Base-by-base conservation (phyloP, 345 rosid genomes). In the Laguncularia racemosa region DNA sequence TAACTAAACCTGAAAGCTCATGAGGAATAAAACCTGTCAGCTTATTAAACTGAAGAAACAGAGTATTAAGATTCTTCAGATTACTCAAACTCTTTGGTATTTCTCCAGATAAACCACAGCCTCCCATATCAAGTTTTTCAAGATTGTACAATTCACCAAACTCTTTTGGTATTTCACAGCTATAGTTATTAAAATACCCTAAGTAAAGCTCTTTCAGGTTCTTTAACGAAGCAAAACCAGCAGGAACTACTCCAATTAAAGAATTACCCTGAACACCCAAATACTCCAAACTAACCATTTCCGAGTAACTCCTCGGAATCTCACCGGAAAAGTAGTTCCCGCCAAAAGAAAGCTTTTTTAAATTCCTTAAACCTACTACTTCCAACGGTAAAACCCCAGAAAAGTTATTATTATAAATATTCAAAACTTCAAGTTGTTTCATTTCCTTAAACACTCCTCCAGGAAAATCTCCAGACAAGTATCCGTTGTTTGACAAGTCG, bases 311-410 rank as follows among this genome's bases (percentile, higher is more conserved):
- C 65, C 82, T 84, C 2, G 96, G 98, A 45, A 89, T 83, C 57
- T 61, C 71, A 14, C 98, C 96, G 44, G 53, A 56, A 78, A 92
- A 84, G 70, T 49, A 89, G 70, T 92, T 92, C 7, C 98, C 98
- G 4, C 85, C 96, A 5, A 89, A 70, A 55, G 46, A 60, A 20
- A 88, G 82, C 48, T 76, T 69, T 73, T 68, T 81, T 1, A 92
- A 83, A 48, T 80, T 79, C 72, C 66, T 80, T 40, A 92, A 69
- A 47, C 45, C 54, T 0, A 16, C 69, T 13, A 92, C 46, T 73
- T 86, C 78, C 21, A 9, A 28, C 4, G 98, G 96, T 57, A 89
- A 71, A 10, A 55, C 18, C 6, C 86, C 96, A 0, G 63, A 65
- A 77, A 86, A 84, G 61, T 80, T 75, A 61, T 92, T 92, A 69